Evolutionary conservation across 2,329 filamentous ascomycete species (phyloP).

Genomic region (Neospermospora avenae): DNA sequence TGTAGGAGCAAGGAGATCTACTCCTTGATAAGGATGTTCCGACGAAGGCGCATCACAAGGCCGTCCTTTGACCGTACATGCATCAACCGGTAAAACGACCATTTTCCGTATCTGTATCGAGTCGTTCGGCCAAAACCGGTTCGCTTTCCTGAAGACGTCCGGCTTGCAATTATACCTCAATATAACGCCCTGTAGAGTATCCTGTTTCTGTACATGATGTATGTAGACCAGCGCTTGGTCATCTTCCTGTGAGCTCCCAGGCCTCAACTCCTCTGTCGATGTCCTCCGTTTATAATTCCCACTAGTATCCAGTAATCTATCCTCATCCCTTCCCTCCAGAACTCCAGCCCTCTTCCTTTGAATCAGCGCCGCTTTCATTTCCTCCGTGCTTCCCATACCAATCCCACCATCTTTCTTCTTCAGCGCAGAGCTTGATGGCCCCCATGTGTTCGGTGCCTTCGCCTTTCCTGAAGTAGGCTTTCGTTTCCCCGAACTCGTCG

Average conservation of each 20-base stretch:
- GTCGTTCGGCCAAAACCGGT: constrained; percentile 93
- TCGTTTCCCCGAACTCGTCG: constrained; percentile 10
- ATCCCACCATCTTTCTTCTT: constrained; percentile 36
- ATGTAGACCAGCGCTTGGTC: constrained; percentile 85
- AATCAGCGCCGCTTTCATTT: constrained; percentile 53
- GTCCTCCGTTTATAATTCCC: constrained; percentile 31
- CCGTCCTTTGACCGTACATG: constrained; percentile 78
- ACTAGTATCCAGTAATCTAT: constrained; percentile 52
- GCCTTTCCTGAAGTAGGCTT: constrained; percentile 6
- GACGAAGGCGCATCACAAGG: constrained; percentile 53
- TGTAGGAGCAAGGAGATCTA: constrained; percentile 52
- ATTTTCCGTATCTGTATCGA: constrained; percentile 80
- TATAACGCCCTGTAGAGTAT: constrained; percentile 88
- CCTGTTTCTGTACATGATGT: constrained; percentile 76
- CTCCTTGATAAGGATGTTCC: constrained; percentile 36
- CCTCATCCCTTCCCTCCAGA: constrained; percentile 58
- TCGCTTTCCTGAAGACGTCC: constrained; percentile 78
- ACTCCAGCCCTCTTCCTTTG: constrained; percentile 57
- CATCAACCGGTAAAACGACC: constrained; percentile 82
- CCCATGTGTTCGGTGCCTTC: constrained; percentile 30
- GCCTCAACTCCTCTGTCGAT: constrained; percentile 29
- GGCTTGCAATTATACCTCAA: constrained; percentile 86
- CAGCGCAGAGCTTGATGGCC: constrained; percentile 23
- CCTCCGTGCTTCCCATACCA: constrained; percentile 50
- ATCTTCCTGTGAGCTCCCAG: constrained; percentile 42